Base-by-base conservation (phyloP, 768 basidiomycete genomes). In the Lactarius pseudohatsudake region DNA sequence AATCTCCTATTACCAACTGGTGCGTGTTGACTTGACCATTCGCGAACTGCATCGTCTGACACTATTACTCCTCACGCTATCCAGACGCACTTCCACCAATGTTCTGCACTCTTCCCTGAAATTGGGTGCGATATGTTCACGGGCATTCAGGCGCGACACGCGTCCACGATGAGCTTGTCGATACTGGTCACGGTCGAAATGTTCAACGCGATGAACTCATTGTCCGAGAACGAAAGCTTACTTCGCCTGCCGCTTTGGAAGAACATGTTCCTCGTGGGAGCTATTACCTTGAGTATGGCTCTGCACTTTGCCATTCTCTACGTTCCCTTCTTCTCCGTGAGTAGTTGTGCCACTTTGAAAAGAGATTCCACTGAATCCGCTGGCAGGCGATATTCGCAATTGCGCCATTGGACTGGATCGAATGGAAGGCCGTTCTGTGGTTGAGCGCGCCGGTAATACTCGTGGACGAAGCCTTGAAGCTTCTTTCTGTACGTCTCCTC, bases 181-280 rank as follows among this genome's bases (percentile, higher is more conserved):
- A 94, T 98, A 73, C 84, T 99, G 58, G 96, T 99, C 64, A 95
- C 90, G 2, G 87, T 96, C 62, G 94, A 96, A 78, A 96, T 96
- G 94, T 94, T 94, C 81, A 96, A 96, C 77, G 94, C 93, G 41
- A 94, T 95, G 90, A 98, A 98, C 78, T 98, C 96, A 64, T 81
- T 99, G 28, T 96, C 94, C 22, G 96, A 99, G 79, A 98, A 97
- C 77, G 96, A 98, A 80, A 93, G 91, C 67, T 78, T 99, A 67
- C 78, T 99, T 59, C 83, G 84, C 38, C 80, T 99, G 54, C 96
- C 96, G 3, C 76, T 97, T 28, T 99, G 96, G 96, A 90, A 88
- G 78, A 99, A 99, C 77, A 87, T 86, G 65, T 98, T 89, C 83
- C 87, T 98, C 20, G 92, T 96, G 47, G 93, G 77, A 20, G 94